A percentile compares a stretch with the other conserved stretches of the same genome.
These are phyloP conservation scores for Phytophthora fragariaefolia DNA, from an alignment of 352 stramenopile genomes.

Conservation along the genomic window DNA sequence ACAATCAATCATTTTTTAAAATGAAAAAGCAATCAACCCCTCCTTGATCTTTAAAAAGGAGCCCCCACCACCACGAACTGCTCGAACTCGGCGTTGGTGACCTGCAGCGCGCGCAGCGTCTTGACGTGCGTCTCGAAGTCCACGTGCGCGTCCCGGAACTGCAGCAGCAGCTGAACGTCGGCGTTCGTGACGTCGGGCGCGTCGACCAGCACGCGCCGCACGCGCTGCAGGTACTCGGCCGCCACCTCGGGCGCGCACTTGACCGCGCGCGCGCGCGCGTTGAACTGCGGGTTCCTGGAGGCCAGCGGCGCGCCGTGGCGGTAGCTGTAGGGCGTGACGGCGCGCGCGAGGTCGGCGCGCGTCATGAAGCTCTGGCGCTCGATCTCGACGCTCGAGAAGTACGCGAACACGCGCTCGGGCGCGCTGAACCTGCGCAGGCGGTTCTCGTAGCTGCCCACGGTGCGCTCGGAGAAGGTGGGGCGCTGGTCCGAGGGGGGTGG, in stretches of 20 bases:
- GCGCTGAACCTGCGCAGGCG: constrained; percentile 84
- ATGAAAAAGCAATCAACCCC: too few species aligned
- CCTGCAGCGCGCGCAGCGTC: constrained; percentile 69
- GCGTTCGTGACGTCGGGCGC: constrained; percentile 46
- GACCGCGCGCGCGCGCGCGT: constrained; percentile 56
- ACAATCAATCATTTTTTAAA: too few species aligned
- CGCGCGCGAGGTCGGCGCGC: constrained; percentile 77
- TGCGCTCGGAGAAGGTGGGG: constrained; percentile 81
- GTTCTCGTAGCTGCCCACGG: constrained; percentile 90
- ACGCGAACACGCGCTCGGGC: constrained; percentile 91
- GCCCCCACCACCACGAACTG: constrained; percentile 70
- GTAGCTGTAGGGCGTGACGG: constrained; percentile 86
- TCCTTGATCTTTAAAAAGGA: too few species aligned
- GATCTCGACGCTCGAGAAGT: constrained; percentile 89
- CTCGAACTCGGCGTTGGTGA: constrained; percentile 86
- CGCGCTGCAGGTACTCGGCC: constrained; percentile 55
- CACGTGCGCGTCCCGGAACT: constrained; percentile 66
- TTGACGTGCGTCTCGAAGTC: constrained; percentile 89
- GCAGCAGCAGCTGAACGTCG: constrained; percentile 62
- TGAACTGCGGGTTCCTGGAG: constrained; percentile 89
- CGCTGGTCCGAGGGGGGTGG: too few species aligned
- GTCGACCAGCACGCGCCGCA: constrained; percentile 68
- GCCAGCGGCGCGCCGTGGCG: constrained; percentile 69
- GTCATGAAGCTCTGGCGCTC: constrained; percentile 88
- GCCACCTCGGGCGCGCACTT: constrained; percentile 60